Percentiles rank a stretch among this genome's conserved stretches.
phyloP scores from a whole-genome alignment of 345 rosid species.

The Chamaenerion angustifolium region DNA sequence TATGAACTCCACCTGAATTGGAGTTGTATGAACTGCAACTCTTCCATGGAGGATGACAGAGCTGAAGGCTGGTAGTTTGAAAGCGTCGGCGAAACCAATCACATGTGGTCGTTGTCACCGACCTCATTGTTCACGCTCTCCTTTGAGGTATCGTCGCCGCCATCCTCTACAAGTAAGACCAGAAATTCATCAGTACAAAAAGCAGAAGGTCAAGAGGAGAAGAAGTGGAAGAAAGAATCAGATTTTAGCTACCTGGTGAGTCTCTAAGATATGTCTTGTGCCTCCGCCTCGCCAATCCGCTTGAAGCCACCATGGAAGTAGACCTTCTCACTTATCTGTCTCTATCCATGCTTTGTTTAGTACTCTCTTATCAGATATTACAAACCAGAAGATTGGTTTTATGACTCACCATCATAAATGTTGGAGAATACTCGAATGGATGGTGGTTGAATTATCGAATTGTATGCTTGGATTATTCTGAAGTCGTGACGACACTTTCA shows the following conservation, averaged over 20 bases:
- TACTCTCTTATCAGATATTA: conserved; percentile 13
- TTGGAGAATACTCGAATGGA: no score
- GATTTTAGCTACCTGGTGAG: conserved; percentile 78
- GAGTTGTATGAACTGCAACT: no score
- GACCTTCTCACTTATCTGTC: conserved; percentile 76
- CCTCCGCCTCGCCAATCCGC: conserved; percentile 64
- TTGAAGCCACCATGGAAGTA: conserved; percentile 42
- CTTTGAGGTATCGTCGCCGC: conserved; percentile 70
- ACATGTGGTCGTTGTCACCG: conserved; percentile 26
- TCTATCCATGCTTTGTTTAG: conserved; percentile 49
- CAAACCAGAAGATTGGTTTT: no score
- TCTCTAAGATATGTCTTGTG: conserved; percentile 74
- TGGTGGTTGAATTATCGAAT: no score
- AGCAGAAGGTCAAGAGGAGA: neutral
- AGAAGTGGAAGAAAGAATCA: neutral
- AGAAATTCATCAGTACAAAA: neutral
- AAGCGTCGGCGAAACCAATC: conserved; percentile 51
- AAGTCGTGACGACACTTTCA: no score
- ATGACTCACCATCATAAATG: no score
- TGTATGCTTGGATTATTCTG: no score
- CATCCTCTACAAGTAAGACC: conserved; percentile 37
- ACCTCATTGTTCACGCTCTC: conserved; percentile 88
- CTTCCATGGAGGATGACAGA: conserved; percentile 36
- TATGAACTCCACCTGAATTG: no score
- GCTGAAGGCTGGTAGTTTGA: conserved; percentile 21